phyloP scores from a whole-genome alignment of 208 protist genomes.

The Leptomonas pyrrhocoris region DNA sequence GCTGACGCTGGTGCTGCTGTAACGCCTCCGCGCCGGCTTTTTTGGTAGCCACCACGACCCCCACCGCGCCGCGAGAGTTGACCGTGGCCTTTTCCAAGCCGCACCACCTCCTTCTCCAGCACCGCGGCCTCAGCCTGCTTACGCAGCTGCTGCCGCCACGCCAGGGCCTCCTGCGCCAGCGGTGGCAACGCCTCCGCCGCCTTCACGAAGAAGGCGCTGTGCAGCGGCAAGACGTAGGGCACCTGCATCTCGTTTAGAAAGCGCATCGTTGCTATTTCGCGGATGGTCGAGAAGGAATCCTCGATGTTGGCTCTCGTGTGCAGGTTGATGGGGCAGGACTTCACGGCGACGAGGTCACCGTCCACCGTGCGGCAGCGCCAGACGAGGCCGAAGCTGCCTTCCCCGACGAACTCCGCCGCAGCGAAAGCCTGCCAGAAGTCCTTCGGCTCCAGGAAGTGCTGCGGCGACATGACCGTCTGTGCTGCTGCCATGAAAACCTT shows the following conservation, averaged over 20 bases:
- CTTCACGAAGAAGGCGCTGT: constrained; percentile 78
- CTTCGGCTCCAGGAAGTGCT: constrained; percentile 54
- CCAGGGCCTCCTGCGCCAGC: constrained; percentile 46
- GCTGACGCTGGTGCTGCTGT: neutral
- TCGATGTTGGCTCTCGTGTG: constrained; percentile 65
- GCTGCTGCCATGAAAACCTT: constrained; percentile 60
- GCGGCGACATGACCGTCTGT: constrained; percentile 51
- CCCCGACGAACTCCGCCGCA: constrained; percentile 69
- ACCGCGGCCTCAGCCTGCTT: constrained; percentile 39
- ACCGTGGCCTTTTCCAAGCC: constrained; percentile 19
- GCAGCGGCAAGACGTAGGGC: constrained; percentile 83
- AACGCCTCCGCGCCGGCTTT: neutral
- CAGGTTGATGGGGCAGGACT: constrained; percentile 78
- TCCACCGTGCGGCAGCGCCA: constrained; percentile 76
- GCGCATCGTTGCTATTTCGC: constrained; percentile 86
- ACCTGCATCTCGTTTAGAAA: constrained; percentile 80
- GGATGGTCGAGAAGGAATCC: constrained; percentile 75
- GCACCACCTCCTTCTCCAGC: constrained; percentile 33
- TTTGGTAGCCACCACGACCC: too few relatives aligned
- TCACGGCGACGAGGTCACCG: constrained; percentile 84
- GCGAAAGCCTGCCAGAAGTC: constrained; percentile 84
- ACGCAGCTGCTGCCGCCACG: constrained; percentile 35
- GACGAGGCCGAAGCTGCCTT: constrained; percentile 90
- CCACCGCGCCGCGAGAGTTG: neutral
- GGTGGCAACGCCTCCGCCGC: constrained; percentile 68